Evolutionary conservation across 2,329 filamentous ascomycete species (phyloP).

Genomic region (Ascochyta pisi): DNA sequence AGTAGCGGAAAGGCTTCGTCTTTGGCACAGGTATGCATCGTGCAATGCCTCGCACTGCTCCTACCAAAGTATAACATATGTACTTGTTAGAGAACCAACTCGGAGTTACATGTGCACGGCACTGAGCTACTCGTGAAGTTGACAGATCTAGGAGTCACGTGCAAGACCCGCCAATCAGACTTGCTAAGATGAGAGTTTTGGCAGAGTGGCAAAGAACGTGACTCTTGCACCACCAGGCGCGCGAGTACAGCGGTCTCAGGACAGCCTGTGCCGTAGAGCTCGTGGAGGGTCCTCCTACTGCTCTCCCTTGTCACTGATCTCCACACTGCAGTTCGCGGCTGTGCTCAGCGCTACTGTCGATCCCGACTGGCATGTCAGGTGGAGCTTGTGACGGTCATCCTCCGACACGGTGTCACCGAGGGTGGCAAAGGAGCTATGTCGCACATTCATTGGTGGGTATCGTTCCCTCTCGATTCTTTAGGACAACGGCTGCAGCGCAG

Average conservation of each 20-base stretch:
- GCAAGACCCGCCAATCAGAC: too few relatives aligned
- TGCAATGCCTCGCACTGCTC: not conserved
- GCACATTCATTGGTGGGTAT: constrained; percentile 20
- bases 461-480: constrained; percentile 12
- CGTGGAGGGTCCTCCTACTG: not conserved
- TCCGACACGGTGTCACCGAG: constrained; percentile 17
- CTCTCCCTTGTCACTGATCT: constrained; percentile 16
- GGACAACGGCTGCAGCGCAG: constrained; percentile 23
- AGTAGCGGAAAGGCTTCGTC: constrained; percentile 17
- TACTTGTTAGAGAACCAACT: not conserved
- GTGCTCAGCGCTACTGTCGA: constrained; percentile 19
- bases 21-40: constrained; percentile 14
- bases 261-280: not conserved
- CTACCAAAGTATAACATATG: not conserved
- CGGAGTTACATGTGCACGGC: not conserved
- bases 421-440: constrained; percentile 10
- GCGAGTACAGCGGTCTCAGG: too few relatives aligned
- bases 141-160: too few relatives aligned
- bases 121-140: not conserved
- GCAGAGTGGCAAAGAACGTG: too few relatives aligned
- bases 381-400: constrained; percentile 1
- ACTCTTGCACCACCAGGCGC: too few relatives aligned
- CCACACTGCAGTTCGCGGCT: constrained; percentile 16
- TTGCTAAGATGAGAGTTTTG: too few relatives aligned
- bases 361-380: constrained; percentile 14